Percentiles rank a stretch among this genome's conserved stretches.
These are phyloP conservation scores for Lotus japonicus DNA, from an alignment of 306 rosid species.

Conservation along the genomic window DNA sequence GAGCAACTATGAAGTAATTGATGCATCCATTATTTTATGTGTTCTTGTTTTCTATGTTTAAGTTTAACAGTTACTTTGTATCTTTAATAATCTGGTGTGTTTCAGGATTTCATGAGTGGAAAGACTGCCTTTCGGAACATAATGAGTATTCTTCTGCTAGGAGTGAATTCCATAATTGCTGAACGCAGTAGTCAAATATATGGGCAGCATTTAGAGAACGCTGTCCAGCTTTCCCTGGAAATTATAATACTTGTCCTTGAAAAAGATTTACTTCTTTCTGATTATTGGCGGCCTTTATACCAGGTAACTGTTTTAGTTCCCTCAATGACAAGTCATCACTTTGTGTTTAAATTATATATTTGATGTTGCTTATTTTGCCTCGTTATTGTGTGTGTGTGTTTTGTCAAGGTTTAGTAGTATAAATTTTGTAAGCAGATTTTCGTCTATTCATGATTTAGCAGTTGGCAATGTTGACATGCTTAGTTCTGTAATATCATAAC, in stretches of 20 bases:
- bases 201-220: slow-evolving; percentile 84
- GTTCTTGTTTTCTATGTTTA: not conserved
- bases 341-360: not conserved
- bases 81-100: not conserved
- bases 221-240: slow-evolving; percentile 84
- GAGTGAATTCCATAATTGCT: slow-evolving; percentile 62
- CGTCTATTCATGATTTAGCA: not conserved
- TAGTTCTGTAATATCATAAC: not conserved
- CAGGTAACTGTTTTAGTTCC: slow-evolving; percentile 50
- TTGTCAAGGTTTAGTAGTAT: not conserved
- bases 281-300: slow-evolving; percentile 89
- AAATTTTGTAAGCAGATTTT: not conserved
- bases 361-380: not conserved
- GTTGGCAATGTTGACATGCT: not conserved
- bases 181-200: slow-evolving; percentile 73
- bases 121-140: slow-evolving; percentile 83
- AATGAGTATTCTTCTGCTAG: slow-evolving; percentile 84
- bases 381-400: not conserved
- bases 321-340: not conserved
- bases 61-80: not conserved
- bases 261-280: slow-evolving; percentile 81
- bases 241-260: slow-evolving; percentile 74
- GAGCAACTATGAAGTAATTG: not conserved
- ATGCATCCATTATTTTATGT: not conserved
- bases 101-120: slow-evolving; percentile 98